phyloP scores from a whole-genome alignment of 2,329 filamentous ascomycete genomes.

The Xylariaceae sp. region DNA sequence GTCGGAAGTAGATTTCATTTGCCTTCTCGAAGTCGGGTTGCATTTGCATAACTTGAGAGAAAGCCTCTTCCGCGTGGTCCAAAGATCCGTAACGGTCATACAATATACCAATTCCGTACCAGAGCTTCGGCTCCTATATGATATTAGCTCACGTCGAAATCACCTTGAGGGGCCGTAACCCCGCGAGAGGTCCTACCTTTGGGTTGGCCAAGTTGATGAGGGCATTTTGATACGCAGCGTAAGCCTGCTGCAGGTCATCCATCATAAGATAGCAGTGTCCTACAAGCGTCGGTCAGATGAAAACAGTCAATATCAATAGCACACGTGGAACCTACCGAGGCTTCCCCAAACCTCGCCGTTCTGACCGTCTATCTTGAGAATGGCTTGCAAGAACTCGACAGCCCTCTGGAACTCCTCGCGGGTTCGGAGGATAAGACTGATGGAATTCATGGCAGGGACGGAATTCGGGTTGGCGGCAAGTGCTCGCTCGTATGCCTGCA shows the following conservation, averaged over 20 bases:
- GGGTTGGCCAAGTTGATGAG: conserved; percentile 88
- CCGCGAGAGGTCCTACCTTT: conserved; percentile 55
- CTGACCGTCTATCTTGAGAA: conserved; percentile 79
- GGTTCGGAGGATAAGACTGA: conserved; percentile 83
- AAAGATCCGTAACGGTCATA: conserved; percentile 95
- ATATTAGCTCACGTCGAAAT: conserved; percentile 12
- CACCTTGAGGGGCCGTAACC: background rate
- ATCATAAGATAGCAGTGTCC: conserved; percentile 99
- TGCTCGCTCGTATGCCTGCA: conserved; percentile 85
- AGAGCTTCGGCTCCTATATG: conserved; percentile 82
- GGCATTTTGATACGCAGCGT: conserved; percentile 93
- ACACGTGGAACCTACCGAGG: conserved; percentile 56
- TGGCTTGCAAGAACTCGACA: conserved; percentile 85
- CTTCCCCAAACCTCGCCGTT: conserved; percentile 98
- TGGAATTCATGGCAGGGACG: conserved; percentile 86
- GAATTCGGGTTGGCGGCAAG: conserved; percentile 84
- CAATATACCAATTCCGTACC: conserved; percentile 97
- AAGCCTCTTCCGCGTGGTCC: conserved; percentile 95
- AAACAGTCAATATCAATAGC: background rate
- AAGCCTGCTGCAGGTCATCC: conserved; percentile 94
- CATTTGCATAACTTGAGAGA: conserved; percentile 98
- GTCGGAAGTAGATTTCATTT: conserved; percentile 96
- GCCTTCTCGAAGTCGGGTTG: conserved; percentile 96
- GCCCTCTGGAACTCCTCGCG: conserved; percentile 93
- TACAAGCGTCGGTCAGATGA: conserved; percentile 34